Evolutionary conservation across 2,329 filamentous ascomycete genomes (phyloP), one percentile per base, ranked within the genome.

Genomic region (Colletotrichum gigasporum): DNA sequence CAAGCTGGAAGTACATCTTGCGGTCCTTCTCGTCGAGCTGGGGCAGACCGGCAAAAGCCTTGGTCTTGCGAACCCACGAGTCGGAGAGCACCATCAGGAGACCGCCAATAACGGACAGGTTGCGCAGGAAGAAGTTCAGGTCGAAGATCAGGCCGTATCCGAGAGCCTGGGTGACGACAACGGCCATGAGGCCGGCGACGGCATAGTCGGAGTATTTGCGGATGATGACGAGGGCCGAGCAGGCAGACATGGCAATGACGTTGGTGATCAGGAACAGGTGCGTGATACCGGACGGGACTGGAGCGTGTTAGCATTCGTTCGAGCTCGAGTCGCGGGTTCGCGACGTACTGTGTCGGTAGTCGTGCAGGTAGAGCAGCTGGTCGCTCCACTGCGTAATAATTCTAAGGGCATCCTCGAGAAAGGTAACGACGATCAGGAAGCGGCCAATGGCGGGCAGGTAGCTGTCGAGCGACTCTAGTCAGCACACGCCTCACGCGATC

Each of bases 1-100:
- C 96, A 67, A 99, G 90, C 87, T 98, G 96, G 82, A 99, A 96
- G 86, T 99, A 99, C 95, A 98, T 98, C 87, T 98, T 99, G 82
- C 94, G 92, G 79, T 99, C 96, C 89, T 98, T 98, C 85, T 99
- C 96, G 76, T 98, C 96, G 55, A 99, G 87, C 79, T 93, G 89
- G 50, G 96, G 96, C 55, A 99, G 87, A 48, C 96, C 96, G 48
- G 96, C 96, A 67, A 97, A 97, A 3, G 94, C 95, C 83, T 97
- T 97, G 78, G 90, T 92, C 89, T 98, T 98, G 81, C 94, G 91
- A 69, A 97, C 94, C 94, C 95, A 98, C 62, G 93, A 97, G 82
- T 99, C 96, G 39, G 94, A 97, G 48, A 99, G 86, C 18, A 99
- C 96, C 96, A 99, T 98, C 72, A 99, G 87, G 44, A 99, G 87